Percentiles rank a stretch among this genome's conserved stretches.
These are phyloP conservation scores for Fusarium acutatum DNA, from an alignment of 2,329 filamentous ascomycete species.

Conservation along the genomic window DNA sequence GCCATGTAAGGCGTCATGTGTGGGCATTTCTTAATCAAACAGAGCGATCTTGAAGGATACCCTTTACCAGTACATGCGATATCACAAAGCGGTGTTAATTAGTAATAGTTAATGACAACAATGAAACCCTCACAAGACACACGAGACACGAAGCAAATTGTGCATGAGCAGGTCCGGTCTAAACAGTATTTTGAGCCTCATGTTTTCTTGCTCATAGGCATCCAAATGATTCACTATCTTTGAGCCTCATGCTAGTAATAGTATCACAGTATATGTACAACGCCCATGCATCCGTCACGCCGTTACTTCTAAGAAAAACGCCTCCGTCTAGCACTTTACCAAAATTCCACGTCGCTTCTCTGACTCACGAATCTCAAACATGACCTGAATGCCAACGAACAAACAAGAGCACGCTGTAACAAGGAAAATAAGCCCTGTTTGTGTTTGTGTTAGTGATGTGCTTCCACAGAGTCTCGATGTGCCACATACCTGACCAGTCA, in stretches of 20 bases:
- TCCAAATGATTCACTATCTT: neutral
- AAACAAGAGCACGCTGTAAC: conserved; percentile 74
- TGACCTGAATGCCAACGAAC: conserved; percentile 88
- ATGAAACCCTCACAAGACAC: neutral
- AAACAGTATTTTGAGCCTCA: neutral
- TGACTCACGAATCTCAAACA: conserved; percentile 92
- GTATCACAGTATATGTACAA: conserved; percentile 28
- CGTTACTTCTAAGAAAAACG: neutral
- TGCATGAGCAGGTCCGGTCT: neutral
- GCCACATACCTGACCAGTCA: conserved; percentile 71
- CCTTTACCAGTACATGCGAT: neutral
- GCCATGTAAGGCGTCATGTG: neutral
- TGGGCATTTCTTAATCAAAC: neutral
- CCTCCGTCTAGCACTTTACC: conserved; percentile 74
- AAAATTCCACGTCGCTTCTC: conserved; percentile 84
- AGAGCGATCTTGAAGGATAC: conserved; percentile 14
- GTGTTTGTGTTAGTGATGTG: conserved; percentile 35
- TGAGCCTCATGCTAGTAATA: conserved; percentile 5
- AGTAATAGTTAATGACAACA: conserved; percentile 15
- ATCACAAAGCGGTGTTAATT: neutral
- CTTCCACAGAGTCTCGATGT: neutral
- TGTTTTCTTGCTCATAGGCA: conserved; percentile 7
- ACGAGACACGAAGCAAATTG: neutral
- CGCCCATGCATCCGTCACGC: neutral
- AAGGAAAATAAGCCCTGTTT: conserved; percentile 75